Evolutionary conservation across 768 basidiomycete species (phyloP).

Genomic region (Sarcodon sp.): DNA sequence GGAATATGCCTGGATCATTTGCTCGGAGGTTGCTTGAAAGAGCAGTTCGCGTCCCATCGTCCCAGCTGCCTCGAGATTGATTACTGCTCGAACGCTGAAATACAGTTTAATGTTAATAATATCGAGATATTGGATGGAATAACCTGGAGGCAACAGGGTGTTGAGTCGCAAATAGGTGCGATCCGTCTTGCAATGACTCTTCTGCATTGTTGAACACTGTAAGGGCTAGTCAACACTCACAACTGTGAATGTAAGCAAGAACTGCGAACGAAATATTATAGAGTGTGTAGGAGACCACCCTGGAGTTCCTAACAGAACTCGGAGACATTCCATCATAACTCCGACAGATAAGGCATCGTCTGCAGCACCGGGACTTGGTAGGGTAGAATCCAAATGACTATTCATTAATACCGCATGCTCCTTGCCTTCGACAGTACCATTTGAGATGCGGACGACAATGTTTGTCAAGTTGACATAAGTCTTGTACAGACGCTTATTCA

Average conservation of each 20-base stretch:
- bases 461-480: conserved; percentile 83
- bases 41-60: conserved; percentile 78
- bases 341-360: conserved; percentile 86
- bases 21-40: conserved; percentile 91
- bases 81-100: conserved; percentile 62
- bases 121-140: conserved; percentile 13
- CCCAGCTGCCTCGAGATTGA: conserved; percentile 94
- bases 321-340: conserved; percentile 81
- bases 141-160: conserved; percentile 64
- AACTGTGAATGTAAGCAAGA: not conserved
- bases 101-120: not conserved
- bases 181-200: conserved; percentile 90
- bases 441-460: conserved; percentile 76
- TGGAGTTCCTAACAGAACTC: conserved; percentile 61
- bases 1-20: conserved; percentile 90
- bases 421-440: conserved; percentile 59
- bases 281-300: conserved; percentile 65
- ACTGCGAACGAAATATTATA: conserved; percentile 65
- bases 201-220: conserved; percentile 93
- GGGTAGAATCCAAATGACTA: conserved; percentile 79
- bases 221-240: not conserved
- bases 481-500: conserved; percentile 74
- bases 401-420: conserved; percentile 81
- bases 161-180: conserved; percentile 87
- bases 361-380: conserved; percentile 81